phyloP scores from a whole-genome alignment of 192 early-diverging fungal genomes.

The Umbelopsis vinacea region DNA sequence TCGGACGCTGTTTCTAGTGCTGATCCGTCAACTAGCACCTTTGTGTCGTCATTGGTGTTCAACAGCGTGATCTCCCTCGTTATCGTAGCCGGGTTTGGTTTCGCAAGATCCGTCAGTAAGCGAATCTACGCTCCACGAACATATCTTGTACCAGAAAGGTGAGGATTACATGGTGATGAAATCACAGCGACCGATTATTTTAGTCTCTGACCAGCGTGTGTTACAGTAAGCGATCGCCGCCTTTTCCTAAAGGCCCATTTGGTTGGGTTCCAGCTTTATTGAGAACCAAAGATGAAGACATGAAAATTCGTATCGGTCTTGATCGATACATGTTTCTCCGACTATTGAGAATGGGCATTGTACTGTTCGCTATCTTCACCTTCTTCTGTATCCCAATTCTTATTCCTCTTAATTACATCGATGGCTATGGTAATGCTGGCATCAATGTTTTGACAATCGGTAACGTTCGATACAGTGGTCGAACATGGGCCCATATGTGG shows the following conservation, averaged over 20 bases:
- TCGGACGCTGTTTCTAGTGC: constrained; percentile 7
- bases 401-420: constrained; percentile 72
- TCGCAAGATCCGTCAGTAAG: constrained; percentile 66
- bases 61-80: constrained; percentile 59
- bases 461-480: constrained; percentile 61
- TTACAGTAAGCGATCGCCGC: constrained; percentile 55
- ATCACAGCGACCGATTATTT: background rate
- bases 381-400: constrained; percentile 62
- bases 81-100: constrained; percentile 63
- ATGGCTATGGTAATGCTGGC: constrained; percentile 50
- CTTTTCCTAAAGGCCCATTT: constrained; percentile 54
- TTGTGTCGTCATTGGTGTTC: constrained; percentile 71
- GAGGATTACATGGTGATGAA: background rate
- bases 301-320: constrained; percentile 63
- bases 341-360: constrained; percentile 68
- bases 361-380: constrained; percentile 63
- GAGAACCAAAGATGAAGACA: constrained; percentile 53
- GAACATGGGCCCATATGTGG: constrained; percentile 76
- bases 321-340: constrained; percentile 84
- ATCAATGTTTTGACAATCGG: constrained; percentile 69
- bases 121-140: constrained; percentile 76
- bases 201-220: too few relatives aligned
- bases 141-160: constrained; percentile 63
- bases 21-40: constrained; percentile 63
- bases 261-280: constrained; percentile 64